A percentile compares a stretch with the other conserved stretches of the same genome.
phyloP scores from a whole-genome alignment of 805 yeast genomes.

The Huiozyma naganishii region DNA sequence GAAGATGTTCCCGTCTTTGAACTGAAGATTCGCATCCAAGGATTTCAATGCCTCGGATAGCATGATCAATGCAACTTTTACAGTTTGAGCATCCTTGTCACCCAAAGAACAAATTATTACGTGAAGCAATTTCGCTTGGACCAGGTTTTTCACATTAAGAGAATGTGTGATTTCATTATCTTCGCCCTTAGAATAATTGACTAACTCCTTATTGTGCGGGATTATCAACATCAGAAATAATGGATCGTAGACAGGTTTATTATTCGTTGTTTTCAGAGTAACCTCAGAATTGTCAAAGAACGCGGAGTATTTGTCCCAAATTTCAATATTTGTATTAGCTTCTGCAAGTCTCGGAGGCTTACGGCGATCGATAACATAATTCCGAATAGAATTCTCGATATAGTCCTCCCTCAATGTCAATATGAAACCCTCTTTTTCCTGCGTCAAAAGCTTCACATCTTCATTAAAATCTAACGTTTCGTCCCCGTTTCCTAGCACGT shows the following conservation, averaged over 20 bases:
- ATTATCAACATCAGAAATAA: conserved; percentile 55
- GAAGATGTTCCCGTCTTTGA: conserved; percentile 47
- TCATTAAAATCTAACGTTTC: conserved; percentile 38
- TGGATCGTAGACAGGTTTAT: conserved; percentile 45
- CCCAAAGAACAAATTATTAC: conserved; percentile 36
- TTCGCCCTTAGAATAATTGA: conserved; percentile 27
- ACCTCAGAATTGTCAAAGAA: conserved; percentile 20
- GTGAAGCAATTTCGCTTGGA: conserved; percentile 46
- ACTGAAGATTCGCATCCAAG: conserved; percentile 32
- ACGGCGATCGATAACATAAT: conserved; percentile 25
- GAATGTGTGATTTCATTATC: conserved; percentile 18
- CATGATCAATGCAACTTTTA: conserved; percentile 33
- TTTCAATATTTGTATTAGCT: not conserved
- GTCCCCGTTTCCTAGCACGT: conserved; percentile 33
- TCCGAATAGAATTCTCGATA: conserved; percentile 38
- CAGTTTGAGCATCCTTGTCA: conserved; percentile 16
- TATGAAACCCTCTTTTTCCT: conserved; percentile 37
- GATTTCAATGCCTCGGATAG: conserved; percentile 36
- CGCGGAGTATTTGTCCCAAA: conserved; percentile 24
- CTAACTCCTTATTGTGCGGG: conserved; percentile 55
- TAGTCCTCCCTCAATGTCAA: conserved; percentile 41
- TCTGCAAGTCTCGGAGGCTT: conserved; percentile 17
- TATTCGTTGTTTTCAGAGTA: not conserved
- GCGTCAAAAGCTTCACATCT: conserved; percentile 36
- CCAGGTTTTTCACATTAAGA: conserved; percentile 44